Evolutionary conservation across 2,329 filamentous ascomycete genomes (phyloP), one percentile per base, ranked within the genome.

Genomic region (Hypomyces rosellus): DNA sequence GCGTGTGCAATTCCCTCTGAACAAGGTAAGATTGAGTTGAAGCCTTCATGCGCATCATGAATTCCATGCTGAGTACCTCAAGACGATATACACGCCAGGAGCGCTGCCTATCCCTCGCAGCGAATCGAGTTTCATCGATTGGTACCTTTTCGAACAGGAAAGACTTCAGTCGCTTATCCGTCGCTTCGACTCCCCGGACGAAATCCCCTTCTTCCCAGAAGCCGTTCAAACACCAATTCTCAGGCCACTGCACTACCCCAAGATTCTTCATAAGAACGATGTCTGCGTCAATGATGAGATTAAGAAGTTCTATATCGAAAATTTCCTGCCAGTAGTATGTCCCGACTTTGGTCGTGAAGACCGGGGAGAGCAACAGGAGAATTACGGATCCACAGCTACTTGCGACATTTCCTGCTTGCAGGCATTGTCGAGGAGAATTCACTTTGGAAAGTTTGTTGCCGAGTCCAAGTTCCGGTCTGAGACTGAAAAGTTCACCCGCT

Each of bases 361-460:
- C 68, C 79, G 90, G 51, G 89, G 88, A 45, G 91, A 95, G 66
- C 81, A 82, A 13, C 84, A 89, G 66, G 93, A 97, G 71, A 96
- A 99, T 72, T 99, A 97, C 72, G 93, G 93, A 14, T 95, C 88
- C 5, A 80, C 91, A 1, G 92, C 90, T 2, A 95, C 89, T 1
- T 90, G 87, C 65, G 93, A 99, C 69, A 93, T 99, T 54, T 79
- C 82, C 48, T 92, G 88, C 61, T 75, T 99, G 56, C 93, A 99
- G 74, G 88, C 93, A 3, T 73, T 99, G 43, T 95, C 89, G 37
- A 80, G 92, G 39, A 78, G 93, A 49, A 93, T 99, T 59, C 93
- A 99, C 70, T 99, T 96, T 72, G 93, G 93, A 59, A 99, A 97
- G 73, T 97, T 97, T 63, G 93, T 99, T 8, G 93, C 93, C 40